Base-by-base conservation (phyloP, 371 early-diverging fungal genomes). In the Mucor mucedo region DNA sequence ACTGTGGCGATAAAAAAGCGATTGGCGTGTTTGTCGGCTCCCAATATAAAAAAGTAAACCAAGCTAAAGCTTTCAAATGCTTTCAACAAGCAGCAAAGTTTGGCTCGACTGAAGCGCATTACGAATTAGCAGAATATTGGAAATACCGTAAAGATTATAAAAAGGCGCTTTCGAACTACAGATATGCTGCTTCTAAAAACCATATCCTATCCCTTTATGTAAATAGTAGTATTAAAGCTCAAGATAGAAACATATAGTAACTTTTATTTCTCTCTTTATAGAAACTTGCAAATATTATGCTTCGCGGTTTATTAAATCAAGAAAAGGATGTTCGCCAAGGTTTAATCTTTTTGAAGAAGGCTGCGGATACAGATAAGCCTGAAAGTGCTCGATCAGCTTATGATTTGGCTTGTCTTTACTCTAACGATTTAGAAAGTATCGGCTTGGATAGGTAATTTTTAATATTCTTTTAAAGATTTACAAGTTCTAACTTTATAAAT, bases 111-210 rank as follows among this genome's bases (percentile, higher is more conserved):
- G 77, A 80, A 14, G 75, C 72, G 4, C 68, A 73, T 44, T 73
- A 77, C 58, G 72, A 73, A 44, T 47, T 79, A 27, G 79, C 71
- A 4, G 68, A 71, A 50, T 75, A 69, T 28, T 75, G 63, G 48
- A 92, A 91, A 65, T 77, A 79, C 32, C 84, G 84, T 52, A 83
- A 83, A 58, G 87, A 90, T 56, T 74, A 69, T 39, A 80, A 74
- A 56, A 87, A 89, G 56, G 87, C 95, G 0, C 75, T 92, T 27
- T 82, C 88, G 57, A 87, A 87, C 66, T 95, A 91, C 78, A 82
- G 85, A 69, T 85, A 84, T 68, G 91, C 93, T 0, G 91, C 94
- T 6, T 79, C 84, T 50, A 77, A 89, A 56, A 84, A 92, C 59
- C 85, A 91, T 69, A 78, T 84, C 39, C 68, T 84, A 55, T 85